Base-by-base conservation (phyloP, 805 yeast species). In the Yarrowia sp. region DNA sequence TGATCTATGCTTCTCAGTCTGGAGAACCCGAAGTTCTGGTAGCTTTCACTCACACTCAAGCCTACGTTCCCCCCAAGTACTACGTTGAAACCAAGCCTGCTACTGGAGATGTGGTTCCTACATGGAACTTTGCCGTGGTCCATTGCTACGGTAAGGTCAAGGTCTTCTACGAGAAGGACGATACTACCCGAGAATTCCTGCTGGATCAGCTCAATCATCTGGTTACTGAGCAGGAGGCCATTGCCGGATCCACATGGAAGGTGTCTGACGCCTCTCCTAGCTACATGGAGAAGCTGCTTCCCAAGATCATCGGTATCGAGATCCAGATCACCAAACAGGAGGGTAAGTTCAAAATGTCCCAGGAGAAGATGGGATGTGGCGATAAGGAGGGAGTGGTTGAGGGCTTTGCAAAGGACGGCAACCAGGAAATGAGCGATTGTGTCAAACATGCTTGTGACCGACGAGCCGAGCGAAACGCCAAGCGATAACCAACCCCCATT, bases 41-140 rank as follows among this genome's bases (percentile, higher is more conserved):
- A 11, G 77, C 84, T 4, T 86, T 86, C 76, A 83, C 81, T 71
- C 77, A 84, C 7, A 75, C 71, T 3, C 78, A 83, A 69, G 69
- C 62, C 33, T 86, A 86, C 71, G 80, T 86, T 22, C 74, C 85
- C 28, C 89, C 90, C 1, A 72, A 79, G 14, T 86, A 85, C 80
- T 86, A 86, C 70, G 82, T 84, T 8, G 69, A 67, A n/a, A 77
- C 80, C 18, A 86, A 86, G 74, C 74, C 79, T 53, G 78, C 78
- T 55, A 83, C 86, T 36, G 86, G 84, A 67, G 86, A 84, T 70
- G 79, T 78, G 45, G 90, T 86, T n/a, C 89, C 90, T 15, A 86
- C 90, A 1, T 86, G 89, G 89, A 86, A 84, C 71, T 86, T 81
- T 73, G 84, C 83, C 1, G 74, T 83, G 4, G 85, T 82, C 36